Base-by-base conservation (phyloP, 2,329 filamentous ascomycete genomes). In the Curvularia sp. region DNA sequence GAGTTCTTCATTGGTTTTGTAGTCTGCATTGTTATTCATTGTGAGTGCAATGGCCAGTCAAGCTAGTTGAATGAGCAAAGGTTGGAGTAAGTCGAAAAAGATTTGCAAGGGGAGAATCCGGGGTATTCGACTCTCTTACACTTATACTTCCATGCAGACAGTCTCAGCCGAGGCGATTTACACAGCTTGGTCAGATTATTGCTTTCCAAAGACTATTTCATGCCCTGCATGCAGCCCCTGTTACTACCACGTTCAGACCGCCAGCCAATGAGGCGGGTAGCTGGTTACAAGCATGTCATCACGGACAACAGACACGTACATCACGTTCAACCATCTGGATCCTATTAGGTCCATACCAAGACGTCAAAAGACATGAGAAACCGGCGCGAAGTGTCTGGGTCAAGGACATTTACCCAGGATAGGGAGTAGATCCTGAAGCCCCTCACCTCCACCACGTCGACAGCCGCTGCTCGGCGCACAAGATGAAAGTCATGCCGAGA, bases 1-100 rank as follows among this genome's bases (percentile, higher is more conserved):
- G 3, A 46, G 55, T 1, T 52, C 15, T 9, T 52, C 34, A 6
- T 41, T 21, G 2, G 43, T 34, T 41, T 69, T 69, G 43, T 54
- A 57, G 5, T 68, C 57, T 25, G 61, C 63, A 42, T 63, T 53
- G 48, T 46, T 65, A 28, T 51, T 65, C 55, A 59, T 65, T 27
- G 39, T 64, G 49, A 12, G 6, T 5, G 23, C 1, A 28, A n/a
- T 27, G 23, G 30, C 15, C 12, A 12, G 19, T 49, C 47, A 49
- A n/a, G 28, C n/a, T 27, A 13, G 23, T 13, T 9, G 47, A 47
- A 52, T 25, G 46, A 28, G 32, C 45, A 51, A 34, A 39, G 23
- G 23, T 12, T 38, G n/a, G 21, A 23, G 49, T 32, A 3, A 42
- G 25, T 34, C 18, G 34, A 18, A 23, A 28, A 23, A n/a, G 48